phyloP scores from a whole-genome alignment of 305 asterid genomes.

The Striga hermonthica region DNA sequence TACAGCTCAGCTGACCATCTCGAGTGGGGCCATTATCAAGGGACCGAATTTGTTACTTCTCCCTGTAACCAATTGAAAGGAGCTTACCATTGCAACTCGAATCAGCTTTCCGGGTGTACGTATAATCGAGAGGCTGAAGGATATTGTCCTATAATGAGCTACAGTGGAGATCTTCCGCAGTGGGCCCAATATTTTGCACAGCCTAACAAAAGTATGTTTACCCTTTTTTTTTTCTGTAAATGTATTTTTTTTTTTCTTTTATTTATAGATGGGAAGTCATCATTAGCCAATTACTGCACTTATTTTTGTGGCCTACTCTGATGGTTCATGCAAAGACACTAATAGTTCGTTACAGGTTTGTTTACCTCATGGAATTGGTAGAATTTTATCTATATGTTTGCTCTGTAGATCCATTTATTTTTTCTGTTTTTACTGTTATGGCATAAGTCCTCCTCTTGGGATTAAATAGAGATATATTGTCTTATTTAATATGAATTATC shows the following conservation, averaged over 20 bases:
- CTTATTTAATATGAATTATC: background rate
- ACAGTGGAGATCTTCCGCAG: constrained; percentile 92
- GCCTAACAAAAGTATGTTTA: constrained; percentile 70
- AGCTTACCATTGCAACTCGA: constrained; percentile 93
- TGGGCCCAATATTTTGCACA: constrained; percentile 98
- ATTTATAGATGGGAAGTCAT: background rate
- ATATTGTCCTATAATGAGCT: constrained; percentile 89
- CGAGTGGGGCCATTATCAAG: constrained; percentile 97
- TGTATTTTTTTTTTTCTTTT: constrained; percentile 3
- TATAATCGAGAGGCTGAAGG: constrained; percentile 99
- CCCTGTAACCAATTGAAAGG: constrained; percentile 96
- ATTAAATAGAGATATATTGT: background rate
- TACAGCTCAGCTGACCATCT: constrained; percentile 94
- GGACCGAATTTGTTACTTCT: constrained; percentile 80
- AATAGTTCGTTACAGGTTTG: constrained; percentile 81
- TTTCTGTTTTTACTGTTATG: constrained; percentile 10
- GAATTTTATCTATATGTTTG: constrained; percentile 24
- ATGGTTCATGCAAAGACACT: constrained; percentile 95
- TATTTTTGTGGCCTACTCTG: constrained; percentile 97
- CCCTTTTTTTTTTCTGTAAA: constrained; percentile 9
- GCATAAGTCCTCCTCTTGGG: background rate
- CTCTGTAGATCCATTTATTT: background rate
- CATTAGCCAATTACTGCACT: constrained; percentile 50
- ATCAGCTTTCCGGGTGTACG: constrained; percentile 93
- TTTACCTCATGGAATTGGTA: constrained; percentile 6